Conservation (phyloP, 2,329 filamentous ascomycete genomes). For the Cercospora sp. region DNA sequence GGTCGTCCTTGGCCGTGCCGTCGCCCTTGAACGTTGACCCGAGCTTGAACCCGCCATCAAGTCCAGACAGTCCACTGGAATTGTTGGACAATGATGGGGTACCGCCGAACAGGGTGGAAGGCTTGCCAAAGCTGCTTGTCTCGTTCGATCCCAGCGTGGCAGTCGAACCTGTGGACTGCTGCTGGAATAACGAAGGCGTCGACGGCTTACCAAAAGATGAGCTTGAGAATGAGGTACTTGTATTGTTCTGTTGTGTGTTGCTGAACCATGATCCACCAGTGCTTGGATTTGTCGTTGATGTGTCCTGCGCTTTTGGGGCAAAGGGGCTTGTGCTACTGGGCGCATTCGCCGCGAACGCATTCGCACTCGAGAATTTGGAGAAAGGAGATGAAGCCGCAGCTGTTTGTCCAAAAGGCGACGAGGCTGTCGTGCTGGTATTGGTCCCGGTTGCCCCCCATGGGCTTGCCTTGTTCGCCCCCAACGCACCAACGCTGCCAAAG, state of each 20-base stretch:
- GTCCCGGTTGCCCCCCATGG: constrained; percentile 7
- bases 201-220: constrained; percentile 18
- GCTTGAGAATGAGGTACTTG: constrained; percentile 23
- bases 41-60: constrained; percentile 62
- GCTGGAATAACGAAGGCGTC: constrained; percentile 17
- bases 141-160: constrained; percentile 40
- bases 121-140: constrained; percentile 38
- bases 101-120: constrained; percentile 31
- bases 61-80: constrained; percentile 33
- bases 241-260: constrained; percentile 4
- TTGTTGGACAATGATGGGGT: constrained; percentile 33
- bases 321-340: neutral
- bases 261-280: neutral
- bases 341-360: neutral
- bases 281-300: neutral
- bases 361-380: constrained; percentile 3
- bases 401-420: constrained; percentile 27
- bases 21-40: constrained; percentile 68
- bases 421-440: neutral
- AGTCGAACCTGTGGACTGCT: constrained; percentile 44
- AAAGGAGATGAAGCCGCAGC: constrained; percentile 1
- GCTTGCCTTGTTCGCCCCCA: constrained; percentile 8
- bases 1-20: constrained; percentile 60
- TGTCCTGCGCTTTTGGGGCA: neutral
- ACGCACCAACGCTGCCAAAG: constrained; percentile 17